Evolutionary conservation across 169 alveolate species (phyloP).

Genomic region (Eimeria brunetti): DNA sequence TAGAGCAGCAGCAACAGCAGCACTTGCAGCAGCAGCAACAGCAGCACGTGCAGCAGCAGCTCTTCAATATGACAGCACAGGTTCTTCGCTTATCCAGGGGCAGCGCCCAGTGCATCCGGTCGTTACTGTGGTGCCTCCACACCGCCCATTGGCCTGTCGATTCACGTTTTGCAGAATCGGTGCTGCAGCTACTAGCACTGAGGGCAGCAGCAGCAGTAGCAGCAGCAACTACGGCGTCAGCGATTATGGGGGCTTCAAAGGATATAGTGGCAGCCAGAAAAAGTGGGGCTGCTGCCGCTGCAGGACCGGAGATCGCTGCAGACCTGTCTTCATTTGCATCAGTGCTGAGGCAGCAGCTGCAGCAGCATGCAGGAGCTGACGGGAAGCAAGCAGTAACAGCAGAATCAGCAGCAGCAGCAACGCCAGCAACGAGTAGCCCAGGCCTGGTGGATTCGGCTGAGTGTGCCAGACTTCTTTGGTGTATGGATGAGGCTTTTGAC

Average conservation of each 20-base stretch:
- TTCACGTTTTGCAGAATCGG: not conserved
- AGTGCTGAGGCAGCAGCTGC: constrained; percentile 16
- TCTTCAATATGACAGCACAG: not conserved
- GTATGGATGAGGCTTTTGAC: not conserved
- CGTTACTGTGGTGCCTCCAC: not conserved
- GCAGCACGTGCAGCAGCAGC: constrained; percentile 9
- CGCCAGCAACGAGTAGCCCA: not conserved
- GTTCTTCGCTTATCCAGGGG: not conserved
- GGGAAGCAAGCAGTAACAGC: not conserved
- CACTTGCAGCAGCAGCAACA: not conserved
- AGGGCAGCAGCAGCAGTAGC: constrained; percentile 20
- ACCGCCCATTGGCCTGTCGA: not conserved
- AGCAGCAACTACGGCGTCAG: constrained; percentile 12
- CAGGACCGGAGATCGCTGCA: not conserved
- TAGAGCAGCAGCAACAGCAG: not conserved
- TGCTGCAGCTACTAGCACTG: not conserved
- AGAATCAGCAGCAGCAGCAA: not conserved
- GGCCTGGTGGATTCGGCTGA: not conserved
- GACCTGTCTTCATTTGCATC: not conserved
- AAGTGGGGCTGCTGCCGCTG: not conserved
- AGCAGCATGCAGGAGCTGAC: not conserved
- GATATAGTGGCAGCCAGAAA: not conserved
- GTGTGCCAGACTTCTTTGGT: not conserved
- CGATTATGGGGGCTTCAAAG: not conserved
- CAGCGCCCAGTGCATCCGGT: not conserved